Evolutionary conservation across 1,284 basidiomycete genomes (phyloP), one percentile per base, ranked within the genome.

Genomic region (Marasmius oreades): DNA sequence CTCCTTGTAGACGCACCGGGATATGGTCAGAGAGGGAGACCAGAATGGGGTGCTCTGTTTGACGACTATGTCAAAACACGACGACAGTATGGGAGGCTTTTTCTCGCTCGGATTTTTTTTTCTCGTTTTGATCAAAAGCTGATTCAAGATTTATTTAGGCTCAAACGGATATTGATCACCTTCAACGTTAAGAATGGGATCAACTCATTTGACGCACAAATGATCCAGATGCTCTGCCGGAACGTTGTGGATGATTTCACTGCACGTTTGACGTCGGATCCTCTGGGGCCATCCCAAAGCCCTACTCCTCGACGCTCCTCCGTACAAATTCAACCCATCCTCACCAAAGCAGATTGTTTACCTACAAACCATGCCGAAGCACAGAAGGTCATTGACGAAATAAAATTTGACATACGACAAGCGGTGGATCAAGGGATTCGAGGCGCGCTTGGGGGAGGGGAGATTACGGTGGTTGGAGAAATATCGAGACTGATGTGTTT

Each of bases 1-100:
- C 66, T 90, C 20, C 70, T 92, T 2, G 88, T 91, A 5, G 89
- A 92, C 62, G 79, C 89, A 8, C 89, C 89, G 3, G 89, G 89
- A 6, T 92, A 91, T 64, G 89, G 89, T 47, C 68, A 75, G n/a
- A 76, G 87, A 54, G 88, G 89, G 10, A 77, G 86, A 46, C 76
- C 77, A 24, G 85, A 89, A 69, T 91, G 88, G 88, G 88, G 89
- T 1, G 63, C 72, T 34, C 62, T 89, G 2, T 88, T 90, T 67
- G 75, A 86, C 53, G 69, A 80, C 46, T 91, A 90, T 64, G 61
- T 89, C 16, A 65, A 75, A 50, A 79, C 70, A 28, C 80, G 88
- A 23, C 67, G 77, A 64, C 75, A 85, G 88, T 90, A 62, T 59
- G 84, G n/a, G n/a, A n/a, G n/a, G n/a, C n/a, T n/a, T n/a, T n/a